Base-by-base conservation (phyloP, 768 basidiomycete genomes). In the Chiua virens region DNA sequence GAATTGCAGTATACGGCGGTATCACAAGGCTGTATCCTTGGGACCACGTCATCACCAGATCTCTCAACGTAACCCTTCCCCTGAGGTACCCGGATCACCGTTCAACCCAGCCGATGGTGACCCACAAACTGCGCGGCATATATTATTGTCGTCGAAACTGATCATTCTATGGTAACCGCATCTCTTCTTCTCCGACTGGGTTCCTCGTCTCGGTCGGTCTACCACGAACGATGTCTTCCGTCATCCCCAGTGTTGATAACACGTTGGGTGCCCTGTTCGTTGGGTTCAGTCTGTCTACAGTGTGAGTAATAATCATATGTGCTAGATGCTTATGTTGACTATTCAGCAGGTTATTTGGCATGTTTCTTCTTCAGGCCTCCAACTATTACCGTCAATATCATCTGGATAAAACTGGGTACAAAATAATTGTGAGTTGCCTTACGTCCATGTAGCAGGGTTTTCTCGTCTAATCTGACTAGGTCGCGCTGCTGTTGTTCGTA, bases 231-330 rank as follows among this genome's bases (percentile, higher is more conserved):
- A 68, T 70, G 68, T 8, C 11, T n/a, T 1, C 37, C 27, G 13
- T 34, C 23, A 10, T 42, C 43, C 40, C 56, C 14, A 62, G 39
- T 36, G 58, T 78, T 46, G 64, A 73, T 61, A 75, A 71, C 57
- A 85, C 85, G 1, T 74, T 86, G 15, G 85, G 85, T 32, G 83
- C 84, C 17, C 66, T 79, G 39, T 77, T 85, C 54, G 60, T 84
- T 41, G 85, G 85, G 28, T 83, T 83, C 53, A 74, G 77, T 1
- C 65, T 74, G 36, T 78, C 85, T n/a, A 59, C 65, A 36, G 42
- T 64, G 74, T 62, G 42, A 56, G 72, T 54, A 32, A 15, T 20
- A 1, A 3, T 18, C 27, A 22, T 36, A 9, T 41, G 18, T 28
- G 23, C 34, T 18, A 21, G 17, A 35, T 34, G 14, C 5, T 23